Evolutionary conservation across 1,139 yeast species (phyloP).

Genomic region (Taiozyma sp.): DNA sequence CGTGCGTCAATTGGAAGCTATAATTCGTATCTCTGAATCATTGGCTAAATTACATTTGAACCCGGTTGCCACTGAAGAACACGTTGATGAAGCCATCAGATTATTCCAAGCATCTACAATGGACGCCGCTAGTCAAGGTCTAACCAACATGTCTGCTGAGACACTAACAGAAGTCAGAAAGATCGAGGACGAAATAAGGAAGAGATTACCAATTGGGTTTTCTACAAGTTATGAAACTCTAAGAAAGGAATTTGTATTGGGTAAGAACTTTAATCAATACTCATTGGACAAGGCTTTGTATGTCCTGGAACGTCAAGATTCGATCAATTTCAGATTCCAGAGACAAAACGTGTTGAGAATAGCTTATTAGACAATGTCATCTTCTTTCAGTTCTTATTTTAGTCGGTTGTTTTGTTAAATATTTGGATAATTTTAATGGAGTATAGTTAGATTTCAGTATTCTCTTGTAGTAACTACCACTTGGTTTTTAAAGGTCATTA

Average conservation of each 20-base stretch:
- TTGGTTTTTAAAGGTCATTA: not conserved
- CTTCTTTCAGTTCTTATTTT: not conserved
- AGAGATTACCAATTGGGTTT: constrained; percentile 96
- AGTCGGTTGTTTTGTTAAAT: not conserved
- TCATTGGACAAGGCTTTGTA: constrained; percentile 83
- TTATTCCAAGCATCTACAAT: constrained; percentile 94
- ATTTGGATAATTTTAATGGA: not conserved
- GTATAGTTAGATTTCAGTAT: not conserved
- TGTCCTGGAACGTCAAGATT: constrained; percentile 82
- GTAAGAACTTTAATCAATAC: constrained; percentile 58
- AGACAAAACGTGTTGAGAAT: constrained; percentile 80
- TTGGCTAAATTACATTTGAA: constrained; percentile 81
- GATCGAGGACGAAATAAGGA: constrained; percentile 81
- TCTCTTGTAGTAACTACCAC: not conserved
- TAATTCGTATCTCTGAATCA: constrained; percentile 92
- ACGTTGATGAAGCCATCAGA: constrained; percentile 94
- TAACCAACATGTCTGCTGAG: constrained; percentile 44
- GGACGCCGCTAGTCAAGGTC: constrained; percentile 87
- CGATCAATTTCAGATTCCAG: constrained; percentile 83
- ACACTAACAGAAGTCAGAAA: constrained; percentile 66
- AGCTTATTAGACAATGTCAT: constrained; percentile 45
- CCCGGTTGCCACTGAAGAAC: constrained; percentile 82
- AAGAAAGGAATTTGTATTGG: constrained; percentile 77
- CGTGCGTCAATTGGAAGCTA: constrained; percentile 95
- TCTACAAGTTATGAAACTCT: constrained; percentile 86